phyloP scores from a whole-genome alignment of 1,284 basidiomycete genomes.

The Cutaneotrichosporon sp. region DNA sequence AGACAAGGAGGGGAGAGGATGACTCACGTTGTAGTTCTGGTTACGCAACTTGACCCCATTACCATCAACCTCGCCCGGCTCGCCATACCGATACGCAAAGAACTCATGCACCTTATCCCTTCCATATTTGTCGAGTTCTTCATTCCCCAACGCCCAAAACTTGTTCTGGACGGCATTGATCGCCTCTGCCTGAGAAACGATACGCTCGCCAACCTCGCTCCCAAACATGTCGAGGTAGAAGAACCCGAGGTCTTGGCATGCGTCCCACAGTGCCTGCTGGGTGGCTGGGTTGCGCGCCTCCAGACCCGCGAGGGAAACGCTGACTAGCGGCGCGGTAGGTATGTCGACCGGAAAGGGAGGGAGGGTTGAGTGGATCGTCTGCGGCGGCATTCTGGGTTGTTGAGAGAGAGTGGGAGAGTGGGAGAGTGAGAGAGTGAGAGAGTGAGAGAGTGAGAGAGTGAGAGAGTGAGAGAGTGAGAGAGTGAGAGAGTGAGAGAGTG shows the following conservation, averaged over 20 bases:
- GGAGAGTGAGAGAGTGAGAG: background rate
- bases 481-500: background rate
- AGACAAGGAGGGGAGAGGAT: background rate
- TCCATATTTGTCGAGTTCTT: conserved; percentile 32
- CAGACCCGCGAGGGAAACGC: conserved; percentile 28
- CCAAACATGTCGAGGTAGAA: conserved; percentile 38
- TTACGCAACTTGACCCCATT: conserved; percentile 22
- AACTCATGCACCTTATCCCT: conserved; percentile 26
- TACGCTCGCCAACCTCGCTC: conserved; percentile 28
- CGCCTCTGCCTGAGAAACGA: conserved; percentile 28
- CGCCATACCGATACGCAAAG: conserved; percentile 30
- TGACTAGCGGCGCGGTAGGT: conserved; percentile 31
- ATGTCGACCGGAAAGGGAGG: conserved; percentile 32
- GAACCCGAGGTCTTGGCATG: conserved; percentile 35
- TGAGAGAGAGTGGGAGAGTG: background rate
- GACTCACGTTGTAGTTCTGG: conserved; percentile 34
- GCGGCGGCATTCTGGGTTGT: conserved; percentile 12
- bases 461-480: background rate
- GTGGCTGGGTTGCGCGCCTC: conserved; percentile 26
- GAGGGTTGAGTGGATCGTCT: conserved; percentile 28
- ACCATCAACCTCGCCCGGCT: conserved; percentile 16
- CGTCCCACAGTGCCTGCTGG: conserved; percentile 26
- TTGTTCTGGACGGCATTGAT: conserved; percentile 31
- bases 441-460: background rate
- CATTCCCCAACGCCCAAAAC: conserved; percentile 32